phyloP scores from a whole-genome alignment of 2,329 filamentous ascomycete genomes.

The Calonectria pseudoturangicola region DNA sequence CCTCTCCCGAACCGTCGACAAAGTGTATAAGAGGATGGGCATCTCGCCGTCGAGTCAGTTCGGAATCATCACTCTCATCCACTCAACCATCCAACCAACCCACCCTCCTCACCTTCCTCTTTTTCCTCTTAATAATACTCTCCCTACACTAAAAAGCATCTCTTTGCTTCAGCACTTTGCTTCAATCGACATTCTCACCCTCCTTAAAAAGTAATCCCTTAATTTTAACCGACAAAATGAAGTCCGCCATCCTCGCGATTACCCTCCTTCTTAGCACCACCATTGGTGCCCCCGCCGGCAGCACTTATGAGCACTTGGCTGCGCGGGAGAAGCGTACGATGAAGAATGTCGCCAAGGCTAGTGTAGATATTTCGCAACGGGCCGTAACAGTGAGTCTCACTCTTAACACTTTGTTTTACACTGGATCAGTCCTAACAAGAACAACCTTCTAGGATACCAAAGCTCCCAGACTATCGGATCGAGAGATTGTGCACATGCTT shows the following conservation, averaged over 20 bases:
- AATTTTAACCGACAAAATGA: conserved; percentile 27
- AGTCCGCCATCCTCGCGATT: conserved; percentile 24
- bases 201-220: conserved; percentile 16
- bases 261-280: conserved; percentile 28
- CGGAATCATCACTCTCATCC: conserved; percentile 13
- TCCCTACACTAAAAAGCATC: not conserved
- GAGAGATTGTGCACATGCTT: conserved; percentile 16
- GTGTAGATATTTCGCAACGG: not conserved
- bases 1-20: not conserved
- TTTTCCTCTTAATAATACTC: conserved; percentile 13
- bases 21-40: conserved; percentile 12
- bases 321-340: conserved; percentile 11
- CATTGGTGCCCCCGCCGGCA: conserved; percentile 25
- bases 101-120: conserved; percentile 11
- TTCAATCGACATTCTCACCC: not conserved
- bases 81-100: conserved; percentile 7
- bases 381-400: conserved; percentile 8
- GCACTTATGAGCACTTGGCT: conserved; percentile 24
- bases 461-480: conserved; percentile 2
- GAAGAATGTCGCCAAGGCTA: conserved; percentile 10
- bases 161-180: not conserved
- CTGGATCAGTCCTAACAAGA: not conserved
- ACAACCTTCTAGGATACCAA: not conserved
- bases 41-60: not conserved
- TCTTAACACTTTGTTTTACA: not conserved